phyloP scores from a whole-genome alignment of 129 eudicot species.

The Silybum marianum region DNA sequence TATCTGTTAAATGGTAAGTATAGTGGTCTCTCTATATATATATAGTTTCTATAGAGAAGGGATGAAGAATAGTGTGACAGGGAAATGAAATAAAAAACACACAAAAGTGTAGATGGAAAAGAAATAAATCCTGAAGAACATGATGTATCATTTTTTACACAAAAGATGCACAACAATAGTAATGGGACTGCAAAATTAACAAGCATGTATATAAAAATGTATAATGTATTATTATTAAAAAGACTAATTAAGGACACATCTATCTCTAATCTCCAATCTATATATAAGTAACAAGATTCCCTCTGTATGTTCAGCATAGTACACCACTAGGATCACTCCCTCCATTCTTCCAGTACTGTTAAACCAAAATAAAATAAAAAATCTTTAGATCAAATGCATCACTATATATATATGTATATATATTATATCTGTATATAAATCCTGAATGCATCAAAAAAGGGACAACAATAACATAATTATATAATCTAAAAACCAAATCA shows the following conservation, averaged over 20 bases:
- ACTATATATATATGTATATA: not conserved
- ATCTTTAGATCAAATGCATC: not conserved
- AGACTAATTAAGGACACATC: not conserved
- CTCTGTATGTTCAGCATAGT: not conserved
- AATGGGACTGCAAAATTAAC: not conserved
- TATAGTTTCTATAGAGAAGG: not conserved
- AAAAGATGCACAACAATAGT: not conserved
- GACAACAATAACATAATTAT: too few species aligned
- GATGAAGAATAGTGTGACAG: not conserved
- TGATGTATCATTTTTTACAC: not conserved
- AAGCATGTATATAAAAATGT: not conserved
- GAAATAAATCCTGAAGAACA: not conserved
- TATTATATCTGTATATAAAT: not conserved
- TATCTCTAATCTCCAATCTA: conserved; percentile 2
- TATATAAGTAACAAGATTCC: not conserved
- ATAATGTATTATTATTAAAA: not conserved
- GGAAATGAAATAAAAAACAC: not conserved
- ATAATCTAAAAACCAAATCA: too few species aligned
- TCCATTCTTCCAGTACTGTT: conserved; percentile 3
- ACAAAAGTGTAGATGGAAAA: not conserved
- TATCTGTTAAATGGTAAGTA: too few species aligned
- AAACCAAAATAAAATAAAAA: not conserved
- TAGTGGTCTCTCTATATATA: too few species aligned
- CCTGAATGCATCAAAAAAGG: too few species aligned
- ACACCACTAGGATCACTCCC: conserved; percentile 1